A percentile compares a stretch with the other conserved stretches of the same genome.
Evolutionary conservation across 129 eudicot species (phyloP).

Genomic region (Chrysanthemum makinoi): DNA sequence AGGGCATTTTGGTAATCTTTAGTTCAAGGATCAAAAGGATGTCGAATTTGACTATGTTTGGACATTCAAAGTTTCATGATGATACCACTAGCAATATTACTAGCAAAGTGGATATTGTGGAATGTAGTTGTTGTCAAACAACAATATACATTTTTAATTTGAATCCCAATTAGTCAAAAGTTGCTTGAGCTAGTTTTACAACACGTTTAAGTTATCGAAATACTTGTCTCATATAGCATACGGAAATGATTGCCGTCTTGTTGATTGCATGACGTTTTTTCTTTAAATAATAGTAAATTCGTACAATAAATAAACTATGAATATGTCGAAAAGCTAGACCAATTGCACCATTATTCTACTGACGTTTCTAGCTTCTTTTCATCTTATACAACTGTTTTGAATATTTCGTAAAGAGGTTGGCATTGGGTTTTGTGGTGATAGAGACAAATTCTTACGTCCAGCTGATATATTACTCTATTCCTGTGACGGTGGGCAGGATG

Average conservation of each 20-base stretch:
- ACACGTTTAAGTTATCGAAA: not conserved
- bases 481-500: no score
- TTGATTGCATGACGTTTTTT: no score
- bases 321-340: no score
- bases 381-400: no score
- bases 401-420: no score
- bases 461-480: no score
- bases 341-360: no score
- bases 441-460: no score
- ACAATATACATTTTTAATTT: not conserved
- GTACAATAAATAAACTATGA: no score
- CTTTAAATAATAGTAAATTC: no score
- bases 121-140: slow-evolving; percentile 8
- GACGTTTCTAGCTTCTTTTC: no score
- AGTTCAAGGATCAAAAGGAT: not conserved
- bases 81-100: slow-evolving; percentile 13
- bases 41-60: slow-evolving; percentile 4
- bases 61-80: not conserved
- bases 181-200: not conserved
- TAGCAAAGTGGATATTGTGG: slow-evolving; percentile 21
- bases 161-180: not conserved
- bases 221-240: not conserved
- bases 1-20: slow-evolving; percentile 18
- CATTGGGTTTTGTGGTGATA: no score
- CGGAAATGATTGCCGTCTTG: not conserved